A percentile compares a stretch with the other conserved stretches of the same genome.
Conservation (phyloP, 768 basidiomycete species). For the Boletus fagicola region DNA sequence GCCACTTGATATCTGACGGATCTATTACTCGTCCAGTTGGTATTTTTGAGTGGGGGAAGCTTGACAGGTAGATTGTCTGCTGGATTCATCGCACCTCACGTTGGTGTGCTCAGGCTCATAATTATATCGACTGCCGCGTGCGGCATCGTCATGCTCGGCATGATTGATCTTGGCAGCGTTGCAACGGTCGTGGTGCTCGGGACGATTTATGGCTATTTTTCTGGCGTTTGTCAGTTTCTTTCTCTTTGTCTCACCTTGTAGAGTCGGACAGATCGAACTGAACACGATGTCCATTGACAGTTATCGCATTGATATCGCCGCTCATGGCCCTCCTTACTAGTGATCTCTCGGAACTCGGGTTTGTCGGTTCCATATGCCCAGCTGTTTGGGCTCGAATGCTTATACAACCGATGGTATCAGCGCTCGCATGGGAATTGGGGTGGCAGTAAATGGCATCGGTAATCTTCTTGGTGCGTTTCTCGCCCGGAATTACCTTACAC, state of each 20-base stretch:
- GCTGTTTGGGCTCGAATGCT: neutral
- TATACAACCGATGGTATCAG: constrained; percentile 1
- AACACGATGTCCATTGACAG: constrained; percentile 15
- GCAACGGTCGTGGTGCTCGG: constrained; percentile 40
- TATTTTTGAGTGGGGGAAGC: constrained; percentile 51
- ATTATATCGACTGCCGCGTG: constrained; percentile 34
- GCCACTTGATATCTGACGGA: neutral
- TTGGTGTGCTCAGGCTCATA: constrained; percentile 46
- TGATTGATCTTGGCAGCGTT: constrained; percentile 38
- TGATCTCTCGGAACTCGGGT: constrained; percentile 52
- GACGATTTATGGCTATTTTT: constrained; percentile 47
- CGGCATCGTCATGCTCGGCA: constrained; percentile 41
- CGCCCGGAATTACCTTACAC: neutral
- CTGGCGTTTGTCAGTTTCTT: constrained; percentile 38
- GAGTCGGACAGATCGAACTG: neutral
- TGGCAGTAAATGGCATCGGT: constrained; percentile 13
- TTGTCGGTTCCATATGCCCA: neutral
- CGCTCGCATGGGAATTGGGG: constrained; percentile 28
- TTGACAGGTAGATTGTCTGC: constrained; percentile 52
- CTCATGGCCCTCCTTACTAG: constrained; percentile 43
- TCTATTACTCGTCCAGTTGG: constrained; percentile 35
- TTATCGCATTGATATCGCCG: constrained; percentile 40
- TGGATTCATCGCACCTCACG: constrained; percentile 38
- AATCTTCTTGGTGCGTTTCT: constrained; percentile 21
- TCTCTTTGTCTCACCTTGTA: neutral